Conservation (phyloP, 352 stramenopile species). For the Globisporangium paroecandrum region DNA sequence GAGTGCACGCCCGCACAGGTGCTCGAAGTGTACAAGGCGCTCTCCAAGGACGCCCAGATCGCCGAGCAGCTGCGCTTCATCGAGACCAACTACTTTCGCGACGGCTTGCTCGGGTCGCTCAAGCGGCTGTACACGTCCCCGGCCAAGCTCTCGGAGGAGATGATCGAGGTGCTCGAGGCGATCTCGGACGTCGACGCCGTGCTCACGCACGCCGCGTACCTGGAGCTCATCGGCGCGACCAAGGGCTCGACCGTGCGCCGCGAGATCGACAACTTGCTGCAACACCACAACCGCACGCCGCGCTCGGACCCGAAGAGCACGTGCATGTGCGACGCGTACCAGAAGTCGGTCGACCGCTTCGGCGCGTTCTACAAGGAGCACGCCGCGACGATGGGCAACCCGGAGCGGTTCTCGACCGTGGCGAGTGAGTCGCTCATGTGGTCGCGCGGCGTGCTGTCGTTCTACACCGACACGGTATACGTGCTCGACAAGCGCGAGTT, state of each 20-base stretch:
- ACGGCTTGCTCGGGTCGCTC: conserved; percentile 54
- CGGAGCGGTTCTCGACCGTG: conserved; percentile 58
- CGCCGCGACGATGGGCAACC: conserved; percentile 26
- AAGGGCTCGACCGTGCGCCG: conserved; percentile 47
- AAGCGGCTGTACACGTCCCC: conserved; percentile 63
- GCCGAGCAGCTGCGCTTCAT: conserved; percentile 57
- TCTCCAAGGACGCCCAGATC: conserved; percentile 45
- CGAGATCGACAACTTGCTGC: conserved; percentile 56
- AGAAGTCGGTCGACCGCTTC: conserved; percentile 65
- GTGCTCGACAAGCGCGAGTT: conserved; percentile 80
- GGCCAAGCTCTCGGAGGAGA: conserved; percentile 58
- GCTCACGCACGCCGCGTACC: conserved; percentile 52
- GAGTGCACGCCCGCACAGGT: conserved; percentile 59
- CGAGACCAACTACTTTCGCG: conserved; percentile 65
- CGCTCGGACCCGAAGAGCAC: conserved; percentile 25
- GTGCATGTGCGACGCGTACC: conserved; percentile 74
- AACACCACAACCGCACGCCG: conserved; percentile 37
- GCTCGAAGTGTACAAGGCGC: conserved; percentile 52
- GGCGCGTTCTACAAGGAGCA: conserved; percentile 63
- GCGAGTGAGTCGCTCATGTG: conserved; percentile 77
- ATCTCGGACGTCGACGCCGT: conserved; percentile 73
- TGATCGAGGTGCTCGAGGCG: conserved; percentile 64
- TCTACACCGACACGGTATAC: conserved; percentile 82
- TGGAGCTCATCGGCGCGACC: conserved; percentile 52
- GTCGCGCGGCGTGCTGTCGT: conserved; percentile 63